Conservation (phyloP, 345 rosid genomes). For the Iberis pinnata region DNA sequence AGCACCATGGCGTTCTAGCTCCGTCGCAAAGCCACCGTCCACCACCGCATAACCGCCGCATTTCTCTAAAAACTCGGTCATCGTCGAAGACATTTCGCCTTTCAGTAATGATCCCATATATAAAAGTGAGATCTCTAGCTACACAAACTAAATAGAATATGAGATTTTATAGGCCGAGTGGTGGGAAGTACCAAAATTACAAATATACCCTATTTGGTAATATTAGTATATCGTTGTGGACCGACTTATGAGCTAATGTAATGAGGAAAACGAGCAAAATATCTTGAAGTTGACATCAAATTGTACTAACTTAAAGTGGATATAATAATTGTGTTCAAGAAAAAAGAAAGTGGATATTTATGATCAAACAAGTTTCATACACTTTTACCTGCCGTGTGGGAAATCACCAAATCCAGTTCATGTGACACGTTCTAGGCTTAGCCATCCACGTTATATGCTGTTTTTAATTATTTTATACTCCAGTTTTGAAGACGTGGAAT, state of each 20-base stretch:
- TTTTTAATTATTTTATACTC: too few relatives aligned
- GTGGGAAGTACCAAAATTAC: neutral
- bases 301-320: too few relatives aligned
- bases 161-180: constrained; percentile 1
- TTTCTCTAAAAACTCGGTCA: constrained; percentile 51
- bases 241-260: constrained; percentile 14
- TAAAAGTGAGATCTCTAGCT: too few relatives aligned
- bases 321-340: too few relatives aligned
- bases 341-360: neutral
- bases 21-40: constrained; percentile 92
- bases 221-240: constrained; percentile 13
- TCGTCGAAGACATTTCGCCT: constrained; percentile 29
- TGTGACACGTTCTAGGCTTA: too few relatives aligned
- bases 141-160: neutral
- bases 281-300: too few relatives aligned
- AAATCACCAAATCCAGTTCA: too few relatives aligned
- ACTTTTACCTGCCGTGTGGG: too few relatives aligned
- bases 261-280: constrained; percentile 22
- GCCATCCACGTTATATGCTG: too few relatives aligned
- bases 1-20: constrained; percentile 83
- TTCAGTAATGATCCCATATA: too few relatives aligned
- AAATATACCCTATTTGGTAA: neutral
- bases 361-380: neutral
- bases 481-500: too few relatives aligned
- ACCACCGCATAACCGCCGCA: constrained; percentile 76